phyloP scores from a whole-genome alignment of 192 early-diverging fungal genomes.

The Phycomyces nitens region DNA sequence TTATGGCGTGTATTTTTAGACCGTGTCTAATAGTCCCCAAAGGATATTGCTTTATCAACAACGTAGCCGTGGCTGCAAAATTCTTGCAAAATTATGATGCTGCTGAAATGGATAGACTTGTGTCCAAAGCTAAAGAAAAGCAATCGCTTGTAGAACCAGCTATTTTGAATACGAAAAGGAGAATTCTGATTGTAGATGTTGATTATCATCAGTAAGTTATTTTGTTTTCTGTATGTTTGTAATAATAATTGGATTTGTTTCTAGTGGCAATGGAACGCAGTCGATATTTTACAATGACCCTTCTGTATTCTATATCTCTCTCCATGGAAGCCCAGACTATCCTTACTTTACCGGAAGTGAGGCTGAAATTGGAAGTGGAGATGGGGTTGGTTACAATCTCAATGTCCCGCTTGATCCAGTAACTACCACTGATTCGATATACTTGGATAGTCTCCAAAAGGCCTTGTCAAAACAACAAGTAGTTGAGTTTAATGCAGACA shows the following conservation, averaged over 20 bases:
- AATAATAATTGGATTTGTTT: background rate
- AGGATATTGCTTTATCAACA: conserved; percentile 51
- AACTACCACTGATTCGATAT: conserved; percentile 54
- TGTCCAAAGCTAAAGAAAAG: background rate
- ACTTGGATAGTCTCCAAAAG: conserved; percentile 42
- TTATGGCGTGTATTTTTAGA: background rate
- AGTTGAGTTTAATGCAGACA: conserved; percentile 46
- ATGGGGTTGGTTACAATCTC: conserved; percentile 65
- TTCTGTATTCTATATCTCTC: conserved; percentile 62
- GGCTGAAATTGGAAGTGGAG: conserved; percentile 51
- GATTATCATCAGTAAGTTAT: conserved; percentile 54
- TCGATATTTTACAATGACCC: conserved; percentile 46
- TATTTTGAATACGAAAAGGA: conserved; percentile 13
- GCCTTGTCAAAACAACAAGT: conserved; percentile 42
- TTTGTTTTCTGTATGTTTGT: background rate
- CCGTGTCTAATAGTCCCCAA: background rate
- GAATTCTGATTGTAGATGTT: conserved; percentile 50
- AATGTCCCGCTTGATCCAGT: conserved; percentile 57
- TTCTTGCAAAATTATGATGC: conserved; percentile 42
- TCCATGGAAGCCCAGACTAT: conserved; percentile 59
- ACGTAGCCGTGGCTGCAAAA: conserved; percentile 46
- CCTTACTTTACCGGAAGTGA: conserved; percentile 61
- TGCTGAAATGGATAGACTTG: conserved; percentile 16
- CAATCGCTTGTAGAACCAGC: background rate
- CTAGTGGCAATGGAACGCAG: conserved; percentile 56